phyloP scores from a whole-genome alignment of 164 flowering plant species.

The Vitis cinerea region DNA sequence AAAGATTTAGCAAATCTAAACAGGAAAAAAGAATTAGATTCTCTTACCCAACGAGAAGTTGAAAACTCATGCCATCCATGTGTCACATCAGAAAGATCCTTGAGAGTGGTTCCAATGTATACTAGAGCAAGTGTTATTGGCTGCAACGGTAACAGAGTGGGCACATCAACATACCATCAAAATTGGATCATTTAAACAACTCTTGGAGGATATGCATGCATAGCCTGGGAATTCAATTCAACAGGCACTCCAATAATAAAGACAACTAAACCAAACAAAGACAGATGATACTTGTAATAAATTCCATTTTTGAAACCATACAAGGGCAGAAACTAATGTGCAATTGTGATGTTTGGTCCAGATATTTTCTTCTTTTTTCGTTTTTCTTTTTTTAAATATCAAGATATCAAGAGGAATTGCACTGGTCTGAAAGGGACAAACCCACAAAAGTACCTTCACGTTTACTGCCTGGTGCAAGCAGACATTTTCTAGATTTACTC shows the following conservation, averaged over 20 bases:
- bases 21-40: background rate
- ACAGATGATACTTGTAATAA: no score
- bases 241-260: no score
- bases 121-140: slow-evolving; percentile 87
- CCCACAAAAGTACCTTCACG: no score
- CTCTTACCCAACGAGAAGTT: slow-evolving; percentile 74
- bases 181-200: background rate
- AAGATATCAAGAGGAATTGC: background rate
- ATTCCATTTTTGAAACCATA: background rate
- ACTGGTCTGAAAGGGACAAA: no score
- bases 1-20: no score
- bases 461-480: no score
- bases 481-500: no score
- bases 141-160: slow-evolving; percentile 38
- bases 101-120: slow-evolving; percentile 91
- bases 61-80: slow-evolving; percentile 90
- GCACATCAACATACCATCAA: slow-evolving; percentile 2
- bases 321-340: background rate
- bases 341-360: background rate
- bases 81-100: slow-evolving; percentile 97
- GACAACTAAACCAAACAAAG: no score
- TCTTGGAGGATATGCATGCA: no score
- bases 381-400: background rate
- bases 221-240: no score
- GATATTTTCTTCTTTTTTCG: background rate